These are phyloP conservation scores for Ormosia semicastrata DNA, from an alignment of 306 rosid genomes.

Conservation along the genomic window DNA sequence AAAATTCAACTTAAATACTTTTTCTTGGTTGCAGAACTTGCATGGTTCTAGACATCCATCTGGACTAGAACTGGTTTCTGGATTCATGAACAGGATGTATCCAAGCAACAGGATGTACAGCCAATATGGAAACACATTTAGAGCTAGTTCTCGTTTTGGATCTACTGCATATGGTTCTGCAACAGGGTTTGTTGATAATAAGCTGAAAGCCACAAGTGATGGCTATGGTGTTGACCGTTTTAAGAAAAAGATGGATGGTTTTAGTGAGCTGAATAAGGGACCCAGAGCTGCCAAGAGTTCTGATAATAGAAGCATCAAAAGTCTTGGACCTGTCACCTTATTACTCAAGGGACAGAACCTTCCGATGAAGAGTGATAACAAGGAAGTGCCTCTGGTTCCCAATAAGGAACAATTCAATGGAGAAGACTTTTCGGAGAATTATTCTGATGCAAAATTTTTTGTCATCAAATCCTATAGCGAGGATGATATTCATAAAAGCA, in stretches of 20 bases:
- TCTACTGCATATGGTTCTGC: conserved; percentile 42
- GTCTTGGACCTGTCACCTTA: conserved; percentile 36
- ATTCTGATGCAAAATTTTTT: conserved; percentile 45
- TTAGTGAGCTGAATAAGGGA: conserved; percentile 51
- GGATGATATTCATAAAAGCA: conserved; percentile 61
- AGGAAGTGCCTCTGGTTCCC: conserved; percentile 29
- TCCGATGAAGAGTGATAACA: conserved; percentile 28
- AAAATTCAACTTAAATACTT: neutral
- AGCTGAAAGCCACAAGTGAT: conserved; percentile 17
- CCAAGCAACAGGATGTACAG: conserved; percentile 34
- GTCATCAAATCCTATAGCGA: conserved; percentile 58
- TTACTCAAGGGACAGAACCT: conserved; percentile 43
- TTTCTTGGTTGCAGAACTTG: conserved; percentile 33
- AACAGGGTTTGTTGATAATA: conserved; percentile 19
- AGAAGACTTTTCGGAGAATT: conserved; percentile 35
- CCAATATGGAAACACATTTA: conserved; percentile 42
- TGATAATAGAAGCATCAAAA: conserved; percentile 17
- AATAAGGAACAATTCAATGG: conserved; percentile 39
- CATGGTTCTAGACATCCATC: conserved; percentile 29
- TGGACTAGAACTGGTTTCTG: conserved; percentile 41
- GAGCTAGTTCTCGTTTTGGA: conserved; percentile 34
- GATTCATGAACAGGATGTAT: conserved; percentile 34
- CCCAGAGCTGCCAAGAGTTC: conserved; percentile 44
- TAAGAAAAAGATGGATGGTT: conserved; percentile 33
- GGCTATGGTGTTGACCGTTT: conserved; percentile 12